Conservation (phyloP, 345 rosid genomes). For the Gossypium australe region DNA sequence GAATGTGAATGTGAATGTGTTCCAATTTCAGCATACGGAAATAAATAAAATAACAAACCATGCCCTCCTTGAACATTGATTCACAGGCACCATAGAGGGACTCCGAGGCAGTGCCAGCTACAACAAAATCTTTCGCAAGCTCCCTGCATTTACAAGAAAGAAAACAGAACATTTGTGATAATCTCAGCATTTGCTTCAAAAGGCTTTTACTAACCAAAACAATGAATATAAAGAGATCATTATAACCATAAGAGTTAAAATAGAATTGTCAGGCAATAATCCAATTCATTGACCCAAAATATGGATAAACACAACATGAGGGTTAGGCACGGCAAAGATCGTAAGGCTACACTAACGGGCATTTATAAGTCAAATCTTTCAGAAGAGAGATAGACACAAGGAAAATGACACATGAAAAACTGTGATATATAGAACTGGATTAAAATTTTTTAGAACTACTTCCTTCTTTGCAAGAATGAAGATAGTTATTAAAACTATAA, state of each 20-base stretch:
- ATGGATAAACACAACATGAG: neutral
- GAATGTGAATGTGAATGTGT: neutral
- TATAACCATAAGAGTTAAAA: neutral
- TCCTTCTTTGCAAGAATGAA: too few species aligned
- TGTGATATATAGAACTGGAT: neutral
- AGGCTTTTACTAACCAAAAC: neutral
- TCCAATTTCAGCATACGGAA: neutral
- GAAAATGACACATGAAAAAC: slow-evolving; percentile 3
- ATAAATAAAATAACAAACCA: slow-evolving; percentile 49
- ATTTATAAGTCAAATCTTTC: neutral
- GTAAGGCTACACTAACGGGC: neutral
- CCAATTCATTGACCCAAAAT: neutral
- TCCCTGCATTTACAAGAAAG: slow-evolving; percentile 46
- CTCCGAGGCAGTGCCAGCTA: slow-evolving; percentile 90
- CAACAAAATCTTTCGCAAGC: slow-evolving; percentile 94
- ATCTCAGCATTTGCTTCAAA: neutral
- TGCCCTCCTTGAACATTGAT: slow-evolving; percentile 84
- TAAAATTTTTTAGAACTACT: too few species aligned
- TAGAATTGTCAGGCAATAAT: neutral
- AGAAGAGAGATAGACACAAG: neutral
- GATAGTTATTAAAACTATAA: neutral
- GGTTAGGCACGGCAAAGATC: neutral
- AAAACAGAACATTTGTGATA: slow-evolving; percentile 5
- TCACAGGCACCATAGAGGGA: slow-evolving; percentile 97
- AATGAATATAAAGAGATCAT: neutral